phyloP scores from a whole-genome alignment of 2,329 filamentous ascomycete species.

The Aschersonia sp. region DNA sequence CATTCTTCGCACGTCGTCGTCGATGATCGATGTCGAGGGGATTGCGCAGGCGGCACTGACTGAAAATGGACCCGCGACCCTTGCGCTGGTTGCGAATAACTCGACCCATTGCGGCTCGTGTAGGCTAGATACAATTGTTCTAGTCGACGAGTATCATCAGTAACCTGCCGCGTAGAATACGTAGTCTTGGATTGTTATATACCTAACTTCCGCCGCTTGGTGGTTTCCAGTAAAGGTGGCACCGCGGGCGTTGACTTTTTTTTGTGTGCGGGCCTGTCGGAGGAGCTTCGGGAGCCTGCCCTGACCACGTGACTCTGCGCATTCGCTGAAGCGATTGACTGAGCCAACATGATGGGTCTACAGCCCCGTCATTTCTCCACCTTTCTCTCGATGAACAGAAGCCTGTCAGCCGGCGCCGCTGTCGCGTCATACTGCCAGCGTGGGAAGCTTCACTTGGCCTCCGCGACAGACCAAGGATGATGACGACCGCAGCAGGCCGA shows the following conservation, averaged over 20 bases:
- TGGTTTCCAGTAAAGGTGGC: slow-evolving; percentile 13
- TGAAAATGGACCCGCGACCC: slow-evolving; percentile 45
- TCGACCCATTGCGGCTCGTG: slow-evolving; percentile 35
- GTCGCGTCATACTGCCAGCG: too few relatives aligned
- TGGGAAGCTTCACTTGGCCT: too few relatives aligned
- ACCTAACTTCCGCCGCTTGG: slow-evolving; percentile 26
- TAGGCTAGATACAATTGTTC: slow-evolving; percentile 18
- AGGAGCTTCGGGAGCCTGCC: slow-evolving; percentile 13
- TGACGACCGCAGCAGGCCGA: too few relatives aligned
- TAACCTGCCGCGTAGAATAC: slow-evolving; percentile 5
- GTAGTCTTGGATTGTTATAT: slow-evolving; percentile 12
- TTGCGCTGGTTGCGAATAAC: slow-evolving; percentile 54
- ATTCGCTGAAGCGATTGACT: neutral
- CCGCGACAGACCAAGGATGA: too few relatives aligned
- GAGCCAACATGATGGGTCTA: neutral
- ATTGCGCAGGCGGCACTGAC: slow-evolving; percentile 21
- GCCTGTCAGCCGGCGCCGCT: too few relatives aligned
- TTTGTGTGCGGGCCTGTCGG: slow-evolving; percentile 20
- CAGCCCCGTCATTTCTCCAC: neutral
- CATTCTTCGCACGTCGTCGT: slow-evolving; percentile 7
- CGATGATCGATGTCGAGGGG: slow-evolving; percentile 8
- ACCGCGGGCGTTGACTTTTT: slow-evolving; percentile 13
- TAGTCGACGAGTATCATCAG: slow-evolving; percentile 12
- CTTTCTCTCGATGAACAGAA: too few relatives aligned
- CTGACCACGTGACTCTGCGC: slow-evolving; percentile 20